Base-by-base conservation (phyloP, 768 basidiomycete genomes). In the Lactarius indigo region DNA sequence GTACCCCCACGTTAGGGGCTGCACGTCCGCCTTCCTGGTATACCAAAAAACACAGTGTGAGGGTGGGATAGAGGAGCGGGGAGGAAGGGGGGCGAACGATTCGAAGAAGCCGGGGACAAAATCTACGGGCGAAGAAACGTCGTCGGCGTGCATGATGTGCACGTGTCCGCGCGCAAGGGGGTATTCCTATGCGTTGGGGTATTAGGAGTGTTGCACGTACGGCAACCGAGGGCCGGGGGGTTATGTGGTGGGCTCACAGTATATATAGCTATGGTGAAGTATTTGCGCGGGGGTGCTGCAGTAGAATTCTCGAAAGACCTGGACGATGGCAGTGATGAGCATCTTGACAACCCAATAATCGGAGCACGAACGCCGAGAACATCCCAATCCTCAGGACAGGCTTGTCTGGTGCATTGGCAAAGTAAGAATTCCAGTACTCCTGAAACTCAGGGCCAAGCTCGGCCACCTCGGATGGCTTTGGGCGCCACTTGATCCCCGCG, bases 1-100 rank as follows among this genome's bases (percentile, higher is more conserved):
- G 73, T 87, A 89, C 0, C 72, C 77, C 79, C 84, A 84, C 62
- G 76, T 76, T 54, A 87, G 68, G 26, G 80, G 74, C 0, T 73
- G 79, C 7, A 88, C 61, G 44, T 78, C 77, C 18, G 69, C 74
- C 54, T 70, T 66, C n/a, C 76, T 77, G 57, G 13, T 28, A 52
- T 26, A 28, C 23, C 31, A 39, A 41, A 18, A 2, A 8, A n/a
- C n/a, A n/a, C 26, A 12, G 35, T n/a, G 13, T 30, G 26, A 26
- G 9, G 3, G n/a, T 9, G 23, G 18, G 9, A 12, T 35, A 37
- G 30, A 13, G 2, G 30, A 18, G 28, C 8, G 23, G 15, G 15
- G 23, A 28, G 12, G 9, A n/a, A 41, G 1, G n/a, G 17, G 15
- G 15, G 54, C 73, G 20, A 26, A 73, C 71, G 59, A 41, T 37